phyloP scores from a whole-genome alignment of 495 filamentous ascomycete genomes.

The Podospora pseudopauciseta region DNA sequence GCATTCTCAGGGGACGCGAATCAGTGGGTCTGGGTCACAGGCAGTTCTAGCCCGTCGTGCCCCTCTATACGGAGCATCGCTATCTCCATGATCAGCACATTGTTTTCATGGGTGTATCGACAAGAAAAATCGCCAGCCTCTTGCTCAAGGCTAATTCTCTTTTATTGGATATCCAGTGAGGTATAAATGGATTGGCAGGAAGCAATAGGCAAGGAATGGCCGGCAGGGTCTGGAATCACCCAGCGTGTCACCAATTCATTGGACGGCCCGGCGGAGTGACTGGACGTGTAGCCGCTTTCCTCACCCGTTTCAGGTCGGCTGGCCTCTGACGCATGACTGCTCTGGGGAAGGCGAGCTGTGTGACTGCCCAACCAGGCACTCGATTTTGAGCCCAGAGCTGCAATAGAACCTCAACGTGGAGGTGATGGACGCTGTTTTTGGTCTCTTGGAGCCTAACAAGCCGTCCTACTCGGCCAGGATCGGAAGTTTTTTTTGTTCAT shows the following conservation, averaged over 20 bases:
- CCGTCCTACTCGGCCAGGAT: not conserved
- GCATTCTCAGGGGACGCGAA: not conserved
- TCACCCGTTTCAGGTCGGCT: slow-evolving; percentile 34
- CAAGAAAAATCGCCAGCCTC: not conserved
- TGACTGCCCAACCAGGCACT: slow-evolving; percentile 32
- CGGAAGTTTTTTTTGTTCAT: not conserved
- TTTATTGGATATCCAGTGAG: slow-evolving; percentile 11
- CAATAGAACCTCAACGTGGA: not conserved
- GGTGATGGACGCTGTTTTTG: too few relatives aligned
- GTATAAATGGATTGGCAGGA: not conserved
- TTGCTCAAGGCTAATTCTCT: not conserved
- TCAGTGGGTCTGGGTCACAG: not conserved
- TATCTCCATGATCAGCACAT: slow-evolving; percentile 11
- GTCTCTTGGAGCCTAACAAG: slow-evolving; percentile 22
- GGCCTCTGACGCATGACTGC: slow-evolving; percentile 27
- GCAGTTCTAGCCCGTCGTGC: not conserved
- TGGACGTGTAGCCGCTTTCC: slow-evolving; percentile 26
- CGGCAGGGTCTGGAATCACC: not conserved
- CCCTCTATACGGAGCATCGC: not conserved
- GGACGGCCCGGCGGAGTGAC: slow-evolving; percentile 27
- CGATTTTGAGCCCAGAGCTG: slow-evolving; percentile 6
- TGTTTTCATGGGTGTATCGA: slow-evolving; percentile 1
- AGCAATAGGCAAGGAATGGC: not conserved
- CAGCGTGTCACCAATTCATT: slow-evolving; percentile 30
- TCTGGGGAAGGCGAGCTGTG: slow-evolving; percentile 26